Evolutionary conservation across 257 asterid genomes (phyloP), one percentile per base, ranked within the genome.

Genomic region (Linaria vulgaris): DNA sequence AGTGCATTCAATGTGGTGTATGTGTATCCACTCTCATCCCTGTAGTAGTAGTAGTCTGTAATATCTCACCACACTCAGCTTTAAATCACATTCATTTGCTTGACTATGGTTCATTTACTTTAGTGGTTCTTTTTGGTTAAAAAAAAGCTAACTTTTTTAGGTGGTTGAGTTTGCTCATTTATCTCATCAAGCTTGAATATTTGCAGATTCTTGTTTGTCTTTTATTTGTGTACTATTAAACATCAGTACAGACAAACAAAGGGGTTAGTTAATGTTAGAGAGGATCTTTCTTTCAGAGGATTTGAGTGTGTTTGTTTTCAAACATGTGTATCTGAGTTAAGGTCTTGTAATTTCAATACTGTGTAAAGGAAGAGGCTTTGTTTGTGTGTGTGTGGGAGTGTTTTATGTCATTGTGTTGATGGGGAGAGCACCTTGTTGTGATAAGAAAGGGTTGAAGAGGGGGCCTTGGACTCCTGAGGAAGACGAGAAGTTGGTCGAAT

Each of bases 391-490:
- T 34, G 41, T 34, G 34, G 4, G 6, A 27, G 34, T 27, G 34
- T 27, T 27, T 27, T 27, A 6, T 27, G 9, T 20, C 61, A 56
- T 67, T 46, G 41, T 65, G 43, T 66, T 68, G 61, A 92, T 92
- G 99, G 99, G 97, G 61, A 88, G 97, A 79, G 78, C 89, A 20
- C 96, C 97, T 5, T 90, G 96, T 49, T 90, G 97, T 83, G 97
- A 87, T n/a, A 87, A 82, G 87, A 85, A 82, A 49, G 96, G 92
- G 67, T 51, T 92, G 88, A 92, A 87, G 65, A 92, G 77, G 78
- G 97, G 99, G 69, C 94, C 97, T 7, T 92, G 99, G 99, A 83
- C 95, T 9, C 70, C 96, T 16, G 97, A 90, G 25, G 97, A 90
- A 87, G 97, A 90, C 49, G 92, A 82, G 20, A 90, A 85, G 61